Evolutionary conservation across 108 stramenopile species (phyloP), one percentile per base, ranked within the genome.

Genomic region (Nitzschia inconspicua): DNA sequence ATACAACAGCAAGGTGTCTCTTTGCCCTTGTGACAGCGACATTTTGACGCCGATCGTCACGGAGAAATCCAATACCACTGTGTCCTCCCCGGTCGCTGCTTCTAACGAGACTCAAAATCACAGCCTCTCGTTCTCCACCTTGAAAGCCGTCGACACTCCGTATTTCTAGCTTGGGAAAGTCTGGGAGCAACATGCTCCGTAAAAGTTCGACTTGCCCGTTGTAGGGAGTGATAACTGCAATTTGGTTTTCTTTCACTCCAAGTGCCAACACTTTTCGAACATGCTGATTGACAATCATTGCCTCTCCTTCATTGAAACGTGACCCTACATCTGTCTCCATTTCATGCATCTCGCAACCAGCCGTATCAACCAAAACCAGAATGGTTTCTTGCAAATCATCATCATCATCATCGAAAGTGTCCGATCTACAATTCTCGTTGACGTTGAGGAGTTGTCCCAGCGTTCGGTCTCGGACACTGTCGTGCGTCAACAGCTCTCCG

Each of bases 141-240:
- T 99, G 99, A 52, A 97, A 98, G 9, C 98, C 97, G 73, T 99
- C 99, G 8, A 99, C 98, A 29, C 93, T 88, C 19, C 93, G 78
- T 25, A 98, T 91, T 42, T 98, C 96, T 47, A 98, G 50, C 11
- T 61, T 70, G 13, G 85, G 83, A 31, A 71, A 66, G 18, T 78
- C 78, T 18, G 75, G 78, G 20, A 82, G 65, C 4, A 95, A 74
- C 35, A 76, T 37, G 39, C 52, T 75, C 19, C 89, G 66, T 24
- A 96, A 63, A 4, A 90, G 59, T 55, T 89, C 86, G 3, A 98
- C 96, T 69, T 99, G 99, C 18, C 95, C 99, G 76, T 98, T 98
- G 89, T 99, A 98, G 1, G 99, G 99, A 16, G 99, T 91, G 52
- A 99, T 96, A 16, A 99, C 80, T 10, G 93, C 96, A 24, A 99